phyloP scores from a whole-genome alignment of 2,329 filamentous ascomycete species.

The Hypoxylon sp. region DNA sequence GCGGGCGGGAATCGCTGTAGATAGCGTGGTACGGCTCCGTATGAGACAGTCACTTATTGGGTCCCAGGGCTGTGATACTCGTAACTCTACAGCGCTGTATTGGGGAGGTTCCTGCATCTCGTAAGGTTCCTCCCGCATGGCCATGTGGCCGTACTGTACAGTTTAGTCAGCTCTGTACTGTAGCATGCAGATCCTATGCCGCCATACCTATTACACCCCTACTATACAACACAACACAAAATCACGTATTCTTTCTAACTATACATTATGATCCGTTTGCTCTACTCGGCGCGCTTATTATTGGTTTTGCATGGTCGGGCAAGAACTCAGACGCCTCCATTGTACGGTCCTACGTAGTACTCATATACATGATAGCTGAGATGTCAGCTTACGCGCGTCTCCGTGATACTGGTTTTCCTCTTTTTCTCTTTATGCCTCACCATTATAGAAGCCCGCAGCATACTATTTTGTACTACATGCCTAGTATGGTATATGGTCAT shows the following conservation, averaged over 20 bases:
- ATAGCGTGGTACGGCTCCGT: conserved; percentile 19
- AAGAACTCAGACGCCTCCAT: conserved; percentile 19
- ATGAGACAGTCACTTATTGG: conserved; percentile 21
- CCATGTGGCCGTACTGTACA: conserved; percentile 33
- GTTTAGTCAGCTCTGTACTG: conserved; percentile 22
- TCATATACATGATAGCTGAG: conserved; percentile 17
- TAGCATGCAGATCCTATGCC: conserved; percentile 20
- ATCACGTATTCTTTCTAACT: conserved; percentile 14
- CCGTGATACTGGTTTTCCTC: conserved; percentile 22
- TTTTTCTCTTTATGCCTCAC: conserved; percentile 14
- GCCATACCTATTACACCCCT: background rate
- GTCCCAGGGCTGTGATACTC: conserved; percentile 24
- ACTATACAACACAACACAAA: conserved; percentile 1
- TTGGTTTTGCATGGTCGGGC: conserved; percentile 1
- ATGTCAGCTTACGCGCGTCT: conserved; percentile 41
- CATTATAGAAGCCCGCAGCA: background rate
- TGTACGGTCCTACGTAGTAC: conserved; percentile 22
- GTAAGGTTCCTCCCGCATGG: conserved; percentile 39
- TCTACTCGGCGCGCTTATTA: conserved; percentile 33
- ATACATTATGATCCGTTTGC: conserved; percentile 1
- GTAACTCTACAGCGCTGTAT: conserved; percentile 13
- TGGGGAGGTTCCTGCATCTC: conserved; percentile 40
- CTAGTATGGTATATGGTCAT: conserved; percentile 1
- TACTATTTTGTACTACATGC: conserved; percentile 10
- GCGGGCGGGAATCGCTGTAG: conserved; percentile 21